Evolutionary conservation across 352 stramenopile species (phyloP), one percentile per base, ranked within the genome.

Genomic region (Thalassiosira livingstoniorum): DNA sequence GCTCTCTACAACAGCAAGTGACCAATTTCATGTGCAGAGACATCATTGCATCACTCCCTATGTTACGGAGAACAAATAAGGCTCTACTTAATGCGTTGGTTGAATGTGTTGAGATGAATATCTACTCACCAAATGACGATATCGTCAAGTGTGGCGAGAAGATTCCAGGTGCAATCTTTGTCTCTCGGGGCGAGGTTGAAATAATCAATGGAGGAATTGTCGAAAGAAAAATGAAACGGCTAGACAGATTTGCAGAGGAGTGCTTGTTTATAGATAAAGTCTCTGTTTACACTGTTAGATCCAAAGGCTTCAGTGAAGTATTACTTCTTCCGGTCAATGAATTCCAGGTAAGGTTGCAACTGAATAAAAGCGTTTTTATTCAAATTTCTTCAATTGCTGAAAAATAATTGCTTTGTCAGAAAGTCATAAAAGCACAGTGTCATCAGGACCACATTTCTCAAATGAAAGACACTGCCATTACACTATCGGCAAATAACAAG

Each of bases 91-190:
- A 90, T 70, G 84, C 84, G 29, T 66, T 90, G 15, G 78, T 85
- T 29, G 74, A 90, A 57, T 86, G 83, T 29, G 57, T 78, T 39
- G 82, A 85, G 63, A 81, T 83, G 61, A 85, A 87, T 45, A 82
- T 86, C 18, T 92, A 89, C 60, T 80, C 74, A 13, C 87, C 87
- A 27, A 80, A 90, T 60, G 87, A 92, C 57, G 75, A 87, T 29
- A 88, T 92, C 66, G 27, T 90, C 0, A 74, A 86, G 35, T 47
- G 37, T 18, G 80, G 80, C 27, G 83, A 92, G 60, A 76, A 74
- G 53, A 62, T 89, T n/a, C 51, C 60, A 39, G 87, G 83, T 31
- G 80, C 70, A 29, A 34, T 92, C 15, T 55, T 92, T 10, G 60
- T 92, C 5, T 82, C 83, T n/a, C 57, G 51, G 5, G 87, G 87